Base-by-base conservation (phyloP, 768 basidiomycete genomes). In the Leccinum truebloodii region DNA sequence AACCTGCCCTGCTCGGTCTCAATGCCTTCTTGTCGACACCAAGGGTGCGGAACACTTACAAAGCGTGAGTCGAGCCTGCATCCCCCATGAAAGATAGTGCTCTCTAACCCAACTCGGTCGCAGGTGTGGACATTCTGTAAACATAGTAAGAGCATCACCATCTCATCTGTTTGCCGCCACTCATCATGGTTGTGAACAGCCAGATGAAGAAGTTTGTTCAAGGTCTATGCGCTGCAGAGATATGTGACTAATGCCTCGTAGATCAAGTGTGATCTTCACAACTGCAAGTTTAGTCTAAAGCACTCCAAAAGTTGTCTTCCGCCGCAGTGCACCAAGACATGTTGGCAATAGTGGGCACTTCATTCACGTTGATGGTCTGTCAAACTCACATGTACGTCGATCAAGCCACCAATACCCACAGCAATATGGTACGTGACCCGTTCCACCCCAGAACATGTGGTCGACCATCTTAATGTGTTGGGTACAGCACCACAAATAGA, bases 271-370 rank as follows among this genome's bases (percentile, higher is more conserved):
- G 80, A 83, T 65, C 74, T 83, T 58, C 74, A 75, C 44, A 81
- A 74, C 61, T 88, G 87, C 76, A 86, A 81, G 75, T 88, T 89
- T 67, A 88, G 87, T 66, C 79, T 80, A 7, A 74, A 66, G 35
- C 87, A 89, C 69, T 77, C 86, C 39, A 67, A 54, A 46, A 68
- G 74, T 39, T 89, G 87, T 69, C 58, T 66, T 52, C 79, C 81
- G 4, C 83, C 84, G 37, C 64, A 72, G 49, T 89, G 87, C 68
- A 78, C 73, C 62, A 71, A 79, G 62, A 80, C 78, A 59, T 89
- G 87, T 71, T 88, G 87, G 86, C 87, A 89, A 72, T 88, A 89
- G 87, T 88, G 72, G 66, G 87, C 77, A 10, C 3, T 32, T 46
- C 16, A 22, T 30, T 53, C 6, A 9, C 32, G 1, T 39, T 54